These are phyloP conservation scores for Eremochloa ophiuroides DNA, from an alignment of 176 grass and related monocot genomes.

Conservation along the genomic window DNA sequence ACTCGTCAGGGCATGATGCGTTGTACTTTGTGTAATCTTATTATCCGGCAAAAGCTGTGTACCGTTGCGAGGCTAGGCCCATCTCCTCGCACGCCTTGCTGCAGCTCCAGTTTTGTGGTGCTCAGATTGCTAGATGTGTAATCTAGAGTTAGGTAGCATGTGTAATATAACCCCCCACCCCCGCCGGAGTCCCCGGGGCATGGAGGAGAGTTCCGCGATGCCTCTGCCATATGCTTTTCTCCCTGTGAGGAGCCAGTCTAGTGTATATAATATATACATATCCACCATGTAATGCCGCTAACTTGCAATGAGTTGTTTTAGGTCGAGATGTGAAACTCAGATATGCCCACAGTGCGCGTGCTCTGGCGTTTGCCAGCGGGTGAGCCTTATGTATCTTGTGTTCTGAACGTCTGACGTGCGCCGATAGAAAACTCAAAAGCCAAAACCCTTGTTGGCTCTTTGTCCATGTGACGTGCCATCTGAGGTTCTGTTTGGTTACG, in stretches of 20 bases:
- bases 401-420: too few relatives aligned
- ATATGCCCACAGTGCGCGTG: too few relatives aligned
- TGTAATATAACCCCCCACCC: conserved; percentile 1
- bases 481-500: too few relatives aligned
- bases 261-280: background rate
- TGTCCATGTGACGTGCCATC: too few relatives aligned
- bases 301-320: background rate
- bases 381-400: too few relatives aligned
- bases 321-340: too few relatives aligned
- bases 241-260: background rate
- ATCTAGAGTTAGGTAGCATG: conserved; percentile 18
- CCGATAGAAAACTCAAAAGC: too few relatives aligned
- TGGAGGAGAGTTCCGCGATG: conserved; percentile 21
- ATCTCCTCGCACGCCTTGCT: background rate
- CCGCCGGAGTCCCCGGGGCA: background rate
- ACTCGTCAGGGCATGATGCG: background rate
- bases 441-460: too few relatives aligned
- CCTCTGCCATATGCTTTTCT: background rate
- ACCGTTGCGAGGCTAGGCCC: background rate
- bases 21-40: conserved; percentile 10
- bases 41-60: background rate
- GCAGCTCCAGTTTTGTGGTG: conserved; percentile 40
- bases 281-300: background rate
- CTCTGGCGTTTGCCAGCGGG: background rate
- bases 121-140: conserved; percentile 12